These are phyloP conservation scores for Aureobasidium uvarum DNA, from an alignment of 2,329 filamentous ascomycete species.

Conservation along the genomic window DNA sequence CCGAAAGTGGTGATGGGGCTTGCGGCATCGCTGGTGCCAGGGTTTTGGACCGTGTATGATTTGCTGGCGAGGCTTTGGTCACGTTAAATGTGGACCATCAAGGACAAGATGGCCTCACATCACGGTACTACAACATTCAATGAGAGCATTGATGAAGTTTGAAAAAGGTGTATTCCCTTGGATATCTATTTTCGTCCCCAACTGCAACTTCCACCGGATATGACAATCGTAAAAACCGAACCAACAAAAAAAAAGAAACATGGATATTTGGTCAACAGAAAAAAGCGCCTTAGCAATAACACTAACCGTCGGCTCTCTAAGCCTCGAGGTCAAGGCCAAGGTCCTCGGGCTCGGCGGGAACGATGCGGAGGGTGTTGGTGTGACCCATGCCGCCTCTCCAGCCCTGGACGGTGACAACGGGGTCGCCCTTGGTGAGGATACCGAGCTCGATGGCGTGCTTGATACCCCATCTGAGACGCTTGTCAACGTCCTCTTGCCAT, in stretches of 20 bases:
- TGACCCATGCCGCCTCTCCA: constrained; percentile 91
- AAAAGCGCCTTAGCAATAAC: not conserved
- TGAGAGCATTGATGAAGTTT: not conserved
- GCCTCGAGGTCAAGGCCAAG: constrained; percentile 51
- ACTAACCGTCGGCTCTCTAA: constrained; percentile 33
- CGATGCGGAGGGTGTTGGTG: constrained; percentile 71
- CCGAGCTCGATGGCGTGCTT: constrained; percentile 79
- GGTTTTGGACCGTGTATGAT: not conserved
- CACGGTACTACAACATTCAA: not conserved
- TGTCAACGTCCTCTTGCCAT: constrained; percentile 99
- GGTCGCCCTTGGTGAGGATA: constrained; percentile 68
- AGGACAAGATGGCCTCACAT: not conserved
- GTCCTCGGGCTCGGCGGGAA: constrained; percentile 49
- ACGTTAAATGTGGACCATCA: too few species aligned
- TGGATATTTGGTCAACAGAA: not conserved
- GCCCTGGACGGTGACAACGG: constrained; percentile 80
- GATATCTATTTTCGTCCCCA: constrained; percentile 21
- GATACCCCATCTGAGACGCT: constrained; percentile 96
- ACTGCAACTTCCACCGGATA: constrained; percentile 12
- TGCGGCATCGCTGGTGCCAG: not conserved
- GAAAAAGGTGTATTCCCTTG: constrained; percentile 6
- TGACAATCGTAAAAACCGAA: constrained; percentile 21
- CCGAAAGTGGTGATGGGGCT: not conserved
- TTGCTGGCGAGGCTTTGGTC: not conserved
- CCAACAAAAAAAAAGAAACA: constrained; percentile 12